Base-by-base conservation (phyloP, 2,329 filamentous ascomycete species). In the Xylariales sp. region DNA sequence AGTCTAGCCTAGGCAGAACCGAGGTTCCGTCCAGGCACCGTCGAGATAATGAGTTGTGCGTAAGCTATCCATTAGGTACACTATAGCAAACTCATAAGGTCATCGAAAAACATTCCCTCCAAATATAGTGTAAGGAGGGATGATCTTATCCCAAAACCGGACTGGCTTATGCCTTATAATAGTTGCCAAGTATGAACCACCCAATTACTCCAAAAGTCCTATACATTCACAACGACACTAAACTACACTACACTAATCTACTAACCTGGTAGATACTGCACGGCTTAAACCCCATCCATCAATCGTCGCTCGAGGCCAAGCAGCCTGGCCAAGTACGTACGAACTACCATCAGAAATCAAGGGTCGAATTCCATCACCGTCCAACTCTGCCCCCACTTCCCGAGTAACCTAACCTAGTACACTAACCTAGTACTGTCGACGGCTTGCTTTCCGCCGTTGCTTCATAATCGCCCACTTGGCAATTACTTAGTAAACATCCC, bases 161-260 rank as follows among this genome's bases (percentile, higher is more conserved):
- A 36, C 4, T 57, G 23, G 43, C 41, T 34, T 32, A 2, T 48
- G n/a, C 34, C 43, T 48, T 58, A 58, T 48, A 36, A 48, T 58
- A 58, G 43, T 10, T 41, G 39, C 39, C 55, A 18, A 45, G 54
- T 23, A 23, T 23, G 23, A 23, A 23, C 23, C 23, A 23, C 23
- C 23, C 23, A 23, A 23, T 12, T 34, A 46, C 18, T 39, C 4
- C 32, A 2, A 23, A 39, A 54, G 50, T 54, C 16, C 50, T 23
- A 18, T 39, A 36, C 50, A 18, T 39, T 30, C 23, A 52, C 30
- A 30, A 28, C 18, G 34, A 8, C 4, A 16, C 28, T 14, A 34
- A n/a, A 32, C 49, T n/a, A n/a, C n/a, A n/a, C n/a, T n/a, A 8
- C 4, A 16, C 23, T 23, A 23, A 23, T 23, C 23, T 23, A 23